A percentile compares a stretch with the other conserved stretches of the same genome.
Evolutionary conservation across 805 yeast species (phyloP).

Genomic region (Komagataella pseudopastoris): DNA sequence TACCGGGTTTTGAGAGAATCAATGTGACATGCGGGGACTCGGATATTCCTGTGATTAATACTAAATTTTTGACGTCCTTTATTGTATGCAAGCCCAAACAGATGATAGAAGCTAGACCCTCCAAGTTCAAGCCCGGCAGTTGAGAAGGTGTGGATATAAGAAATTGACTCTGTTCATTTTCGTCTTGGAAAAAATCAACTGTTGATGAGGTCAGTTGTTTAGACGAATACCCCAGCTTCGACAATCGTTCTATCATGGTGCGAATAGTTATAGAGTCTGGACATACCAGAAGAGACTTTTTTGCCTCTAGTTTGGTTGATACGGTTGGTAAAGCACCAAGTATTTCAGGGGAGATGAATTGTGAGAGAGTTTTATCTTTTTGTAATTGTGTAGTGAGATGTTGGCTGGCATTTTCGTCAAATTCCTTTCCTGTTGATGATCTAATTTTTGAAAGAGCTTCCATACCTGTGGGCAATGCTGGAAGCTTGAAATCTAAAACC

Average conservation of each 20-base stretch:
- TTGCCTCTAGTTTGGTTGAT: slow-evolving; percentile 4
- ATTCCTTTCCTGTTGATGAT: neutral
- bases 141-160: slow-evolving; percentile 11
- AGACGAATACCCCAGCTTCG: neutral
- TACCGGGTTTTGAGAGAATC: neutral
- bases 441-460: neutral
- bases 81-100: slow-evolving; percentile 19
- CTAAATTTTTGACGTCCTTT: slow-evolving; percentile 9
- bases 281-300: neutral
- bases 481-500: neutral
- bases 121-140: slow-evolving; percentile 14
- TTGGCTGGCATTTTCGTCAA: neutral
- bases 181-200: slow-evolving; percentile 5
- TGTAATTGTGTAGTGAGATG: neutral
- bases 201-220: neutral
- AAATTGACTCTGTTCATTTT: slow-evolving; percentile 9
- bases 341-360: neutral
- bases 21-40: slow-evolving; percentile 4
- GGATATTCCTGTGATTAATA: slow-evolving; percentile 13
- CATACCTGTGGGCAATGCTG: neutral
- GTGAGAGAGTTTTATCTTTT: neutral
- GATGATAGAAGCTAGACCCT: slow-evolving; percentile 12
- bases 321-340: slow-evolving; percentile 1
- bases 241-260: neutral
- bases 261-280: neutral